phyloP scores from a whole-genome alignment of 2,329 filamentous ascomycete genomes.

The Trichoderma guizhouense region DNA sequence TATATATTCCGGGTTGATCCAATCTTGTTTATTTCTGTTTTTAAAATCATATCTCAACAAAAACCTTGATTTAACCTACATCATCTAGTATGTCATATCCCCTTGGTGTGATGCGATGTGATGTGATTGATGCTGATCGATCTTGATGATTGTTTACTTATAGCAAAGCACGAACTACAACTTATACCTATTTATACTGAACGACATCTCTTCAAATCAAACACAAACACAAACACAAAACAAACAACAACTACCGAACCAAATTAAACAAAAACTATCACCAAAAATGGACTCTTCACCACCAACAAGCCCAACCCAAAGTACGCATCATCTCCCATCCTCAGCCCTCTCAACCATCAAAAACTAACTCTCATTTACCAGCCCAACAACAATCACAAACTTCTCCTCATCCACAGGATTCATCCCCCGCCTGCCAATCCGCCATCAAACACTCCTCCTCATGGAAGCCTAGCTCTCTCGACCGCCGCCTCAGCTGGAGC shows the following conservation, averaged over 20 bases:
- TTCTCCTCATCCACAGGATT: background rate
- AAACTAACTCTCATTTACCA: no score
- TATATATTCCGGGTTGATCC: background rate
- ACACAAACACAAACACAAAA: background rate
- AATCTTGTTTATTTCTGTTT: background rate
- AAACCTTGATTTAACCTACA: no score
- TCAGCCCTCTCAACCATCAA: background rate
- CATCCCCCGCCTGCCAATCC: constrained; percentile 18
- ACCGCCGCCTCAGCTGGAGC: constrained; percentile 51
- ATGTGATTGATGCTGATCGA: no score
- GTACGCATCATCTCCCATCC: background rate
- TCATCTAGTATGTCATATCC: no score
- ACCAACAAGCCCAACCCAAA: background rate
- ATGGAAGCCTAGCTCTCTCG: constrained; percentile 45
- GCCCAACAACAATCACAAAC: no score
- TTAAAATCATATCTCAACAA: no score
- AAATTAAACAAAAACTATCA: background rate
- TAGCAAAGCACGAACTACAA: background rate
- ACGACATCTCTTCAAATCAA: no score
- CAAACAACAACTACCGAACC: background rate
- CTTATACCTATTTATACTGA: background rate
- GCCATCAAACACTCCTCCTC: constrained; percentile 32
- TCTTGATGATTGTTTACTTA: no score
- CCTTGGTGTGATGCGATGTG: no score
- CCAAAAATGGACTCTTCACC: constrained; percentile 6